phyloP scores from a whole-genome alignment of 495 filamentous ascomycete genomes.

The Penicillium roqueforti region DNA sequence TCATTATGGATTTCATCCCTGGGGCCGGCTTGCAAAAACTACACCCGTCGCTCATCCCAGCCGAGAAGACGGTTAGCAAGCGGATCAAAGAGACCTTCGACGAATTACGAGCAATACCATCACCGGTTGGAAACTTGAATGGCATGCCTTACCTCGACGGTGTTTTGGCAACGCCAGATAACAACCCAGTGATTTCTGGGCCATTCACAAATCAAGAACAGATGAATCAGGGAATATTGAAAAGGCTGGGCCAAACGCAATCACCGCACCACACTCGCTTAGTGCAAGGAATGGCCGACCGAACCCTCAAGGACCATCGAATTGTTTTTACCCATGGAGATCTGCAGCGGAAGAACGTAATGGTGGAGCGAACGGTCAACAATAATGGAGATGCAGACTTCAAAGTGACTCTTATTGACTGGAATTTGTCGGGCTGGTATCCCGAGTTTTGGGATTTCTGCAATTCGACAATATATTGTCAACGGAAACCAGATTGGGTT shows the following conservation, averaged over 20 bases:
- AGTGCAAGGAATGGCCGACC: slow-evolving; percentile 15
- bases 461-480: slow-evolving; percentile 22
- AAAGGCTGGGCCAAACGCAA: not conserved
- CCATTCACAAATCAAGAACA: not conserved
- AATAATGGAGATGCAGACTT: too few relatives aligned
- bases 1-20: slow-evolving; percentile 22
- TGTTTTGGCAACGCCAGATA: too few relatives aligned
- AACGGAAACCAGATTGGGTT: slow-evolving; percentile 21
- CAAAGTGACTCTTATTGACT: slow-evolving; percentile 42
- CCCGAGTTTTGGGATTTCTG: slow-evolving; percentile 48
- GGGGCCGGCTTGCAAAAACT: too few relatives aligned
- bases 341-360: slow-evolving; percentile 33
- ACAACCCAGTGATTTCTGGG: slow-evolving; percentile 2
- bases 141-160: too few relatives aligned
- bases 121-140: too few relatives aligned
- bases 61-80: too few relatives aligned
- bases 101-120: too few relatives aligned
- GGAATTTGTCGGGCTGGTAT: slow-evolving; percentile 48
- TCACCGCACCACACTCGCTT: slow-evolving; percentile 10
- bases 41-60: too few relatives aligned
- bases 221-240: slow-evolving; percentile 7
- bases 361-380: slow-evolving; percentile 16
- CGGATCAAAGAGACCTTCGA: too few relatives aligned
- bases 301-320: slow-evolving; percentile 16
- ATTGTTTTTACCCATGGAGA: slow-evolving; percentile 31